Conservation (phyloP, 257 asterid genomes). For the Solanum virginianum region DNA sequence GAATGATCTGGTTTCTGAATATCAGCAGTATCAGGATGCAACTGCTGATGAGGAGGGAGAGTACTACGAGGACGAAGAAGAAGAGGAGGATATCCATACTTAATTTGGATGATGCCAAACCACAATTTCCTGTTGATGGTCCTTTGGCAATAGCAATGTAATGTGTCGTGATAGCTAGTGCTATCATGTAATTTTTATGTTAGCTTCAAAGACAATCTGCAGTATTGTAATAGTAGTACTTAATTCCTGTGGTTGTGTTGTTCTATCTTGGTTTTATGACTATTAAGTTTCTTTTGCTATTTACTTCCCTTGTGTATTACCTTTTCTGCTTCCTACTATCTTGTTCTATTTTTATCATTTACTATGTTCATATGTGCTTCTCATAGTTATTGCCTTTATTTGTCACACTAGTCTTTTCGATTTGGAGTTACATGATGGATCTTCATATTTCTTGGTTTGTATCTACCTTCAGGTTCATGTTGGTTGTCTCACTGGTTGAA, state of each 20-base stretch:
- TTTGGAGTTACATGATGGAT: background rate
- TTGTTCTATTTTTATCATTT: background rate
- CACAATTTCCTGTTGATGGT: background rate
- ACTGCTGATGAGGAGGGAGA: background rate
- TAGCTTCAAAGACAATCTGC: background rate
- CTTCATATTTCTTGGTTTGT: too few relatives aligned
- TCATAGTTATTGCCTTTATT: background rate
- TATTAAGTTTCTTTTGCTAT: background rate
- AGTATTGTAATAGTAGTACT: background rate
- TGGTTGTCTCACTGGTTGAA: background rate
- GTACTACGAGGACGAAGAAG: background rate
- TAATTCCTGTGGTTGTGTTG: background rate
- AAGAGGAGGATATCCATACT: background rate
- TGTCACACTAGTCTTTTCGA: background rate
- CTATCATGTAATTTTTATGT: background rate
- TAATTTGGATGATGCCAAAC: background rate
- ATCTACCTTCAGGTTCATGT: background rate
- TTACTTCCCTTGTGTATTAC: background rate
- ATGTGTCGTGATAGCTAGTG: background rate
- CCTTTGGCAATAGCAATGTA: background rate
- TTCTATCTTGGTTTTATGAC: background rate
- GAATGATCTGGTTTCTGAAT: background rate
- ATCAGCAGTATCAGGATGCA: background rate
- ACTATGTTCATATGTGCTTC: background rate
- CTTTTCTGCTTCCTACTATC: background rate